A percentile compares a stretch with the other conserved stretches of the same genome.
Evolutionary conservation across 2,329 filamentous ascomycete genomes (phyloP).

Genomic region (Cadophora sp.): DNA sequence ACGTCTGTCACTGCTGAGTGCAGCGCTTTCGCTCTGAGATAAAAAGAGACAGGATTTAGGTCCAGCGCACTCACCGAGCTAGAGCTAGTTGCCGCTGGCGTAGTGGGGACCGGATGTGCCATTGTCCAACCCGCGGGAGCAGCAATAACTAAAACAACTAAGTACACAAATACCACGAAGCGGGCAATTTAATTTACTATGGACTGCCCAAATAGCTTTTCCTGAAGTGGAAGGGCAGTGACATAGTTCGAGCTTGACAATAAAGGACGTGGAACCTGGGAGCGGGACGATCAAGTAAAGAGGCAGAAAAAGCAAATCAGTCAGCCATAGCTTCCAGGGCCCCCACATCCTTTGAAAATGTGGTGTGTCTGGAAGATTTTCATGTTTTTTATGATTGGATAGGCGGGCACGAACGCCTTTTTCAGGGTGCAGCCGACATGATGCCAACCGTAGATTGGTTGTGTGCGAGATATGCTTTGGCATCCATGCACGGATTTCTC

Average conservation of each 20-base stretch:
- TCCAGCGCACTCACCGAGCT: neutral
- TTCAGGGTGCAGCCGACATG: neutral
- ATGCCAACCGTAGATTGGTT: neutral
- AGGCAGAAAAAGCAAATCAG: neutral
- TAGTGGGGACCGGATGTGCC: neutral
- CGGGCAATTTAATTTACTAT: neutral
- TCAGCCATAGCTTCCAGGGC: neutral
- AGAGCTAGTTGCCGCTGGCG: neutral
- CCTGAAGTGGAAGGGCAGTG: neutral
- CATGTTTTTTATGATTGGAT: neutral
- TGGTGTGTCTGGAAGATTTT: neutral
- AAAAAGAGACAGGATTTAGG: neutral
- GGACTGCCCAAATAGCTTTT: neutral
- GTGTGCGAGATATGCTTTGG: neutral
- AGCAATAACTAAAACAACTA: neutral
- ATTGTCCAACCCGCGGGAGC: neutral
- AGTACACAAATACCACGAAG: neutral
- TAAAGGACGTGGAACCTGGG: neutral
- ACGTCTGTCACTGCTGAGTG: neutral
- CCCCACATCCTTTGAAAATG: neutral
- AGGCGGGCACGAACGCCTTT: neutral
- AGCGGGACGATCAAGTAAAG: neutral
- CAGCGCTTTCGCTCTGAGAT: too few species aligned
- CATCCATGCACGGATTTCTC: neutral
- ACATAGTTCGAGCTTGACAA: neutral